phyloP scores from a whole-genome alignment of 306 rosid species.

The Acacia acuminata region DNA sequence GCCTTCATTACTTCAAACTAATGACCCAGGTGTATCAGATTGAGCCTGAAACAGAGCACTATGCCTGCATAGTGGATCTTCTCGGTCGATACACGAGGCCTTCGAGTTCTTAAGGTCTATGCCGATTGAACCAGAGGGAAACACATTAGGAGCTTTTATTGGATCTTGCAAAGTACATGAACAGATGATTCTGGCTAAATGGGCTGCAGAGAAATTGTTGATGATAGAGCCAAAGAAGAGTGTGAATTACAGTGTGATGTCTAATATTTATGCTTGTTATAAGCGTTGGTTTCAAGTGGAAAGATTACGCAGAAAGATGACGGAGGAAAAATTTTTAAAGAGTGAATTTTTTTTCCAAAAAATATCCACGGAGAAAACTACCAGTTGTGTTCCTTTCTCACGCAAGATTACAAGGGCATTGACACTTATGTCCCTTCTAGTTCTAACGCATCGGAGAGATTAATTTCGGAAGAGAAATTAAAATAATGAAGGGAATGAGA shows the following conservation, averaged over 20 bases:
- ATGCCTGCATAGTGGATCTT: conserved; percentile 68
- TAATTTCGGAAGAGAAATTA: no score
- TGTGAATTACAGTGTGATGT: conserved; percentile 64
- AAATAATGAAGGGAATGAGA: no score
- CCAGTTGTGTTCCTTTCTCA: no score
- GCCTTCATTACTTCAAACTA: conserved; percentile 60
- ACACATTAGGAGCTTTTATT: conserved; percentile 63
- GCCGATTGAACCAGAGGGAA: conserved; percentile 50
- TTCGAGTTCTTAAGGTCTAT: conserved; percentile 52
- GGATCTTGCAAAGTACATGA: conserved; percentile 74
- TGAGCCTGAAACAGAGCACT: conserved; percentile 61
- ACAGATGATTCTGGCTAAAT: conserved; percentile 49
- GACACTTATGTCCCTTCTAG: no score
- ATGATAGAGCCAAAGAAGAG: conserved; percentile 51
- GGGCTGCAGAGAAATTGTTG: conserved; percentile 66
- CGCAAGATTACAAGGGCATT: no score
- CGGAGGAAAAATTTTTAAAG: conserved; percentile 25
- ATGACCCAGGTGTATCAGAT: conserved; percentile 55
- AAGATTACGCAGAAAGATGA: conserved; percentile 52
- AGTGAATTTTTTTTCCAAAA: no score
- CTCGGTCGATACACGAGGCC: conserved; percentile 68
- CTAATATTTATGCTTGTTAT: conserved; percentile 63
- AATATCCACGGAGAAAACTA: no score
- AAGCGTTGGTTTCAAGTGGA: conserved; percentile 69
- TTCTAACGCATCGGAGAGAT: no score